Percentiles rank a stretch among this genome's conserved stretches.
Conservation (phyloP, 2,329 filamentous ascomycete species). For the Zasmidium angulare region DNA sequence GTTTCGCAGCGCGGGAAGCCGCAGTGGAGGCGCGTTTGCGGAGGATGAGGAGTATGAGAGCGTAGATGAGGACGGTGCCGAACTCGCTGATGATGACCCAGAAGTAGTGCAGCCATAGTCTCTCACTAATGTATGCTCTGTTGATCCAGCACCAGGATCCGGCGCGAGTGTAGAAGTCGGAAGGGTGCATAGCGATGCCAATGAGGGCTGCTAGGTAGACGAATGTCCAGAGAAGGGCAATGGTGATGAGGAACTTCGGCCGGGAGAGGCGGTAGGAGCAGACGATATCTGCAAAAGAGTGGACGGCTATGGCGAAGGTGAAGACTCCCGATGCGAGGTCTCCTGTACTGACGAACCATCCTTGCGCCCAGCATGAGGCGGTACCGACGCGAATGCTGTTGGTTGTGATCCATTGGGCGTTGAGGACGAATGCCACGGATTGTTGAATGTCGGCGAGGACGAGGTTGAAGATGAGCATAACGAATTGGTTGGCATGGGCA, state of each 20-base stretch:
- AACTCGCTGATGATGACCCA: conserved; percentile 60
- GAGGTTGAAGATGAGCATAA: conserved; percentile 67
- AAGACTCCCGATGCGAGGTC: conserved; percentile 66
- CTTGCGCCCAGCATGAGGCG: conserved; percentile 60
- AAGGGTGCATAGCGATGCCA: conserved; percentile 44
- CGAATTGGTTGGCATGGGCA: conserved; percentile 58
- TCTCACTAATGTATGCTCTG: conserved; percentile 50
- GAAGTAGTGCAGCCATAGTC: conserved; percentile 62
- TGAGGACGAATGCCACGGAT: conserved; percentile 62
- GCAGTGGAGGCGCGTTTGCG: conserved; percentile 35
- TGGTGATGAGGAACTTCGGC: conserved; percentile 49
- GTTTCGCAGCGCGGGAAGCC: conserved; percentile 46
- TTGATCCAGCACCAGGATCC: conserved; percentile 68
- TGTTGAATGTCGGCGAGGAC: conserved; percentile 68
- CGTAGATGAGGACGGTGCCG: conserved; percentile 51
- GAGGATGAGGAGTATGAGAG: conserved; percentile 42
- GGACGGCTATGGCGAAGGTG: conserved; percentile 62
- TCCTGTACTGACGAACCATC: conserved; percentile 65
- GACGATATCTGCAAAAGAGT: conserved; percentile 64
- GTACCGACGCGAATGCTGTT: conserved; percentile 55
- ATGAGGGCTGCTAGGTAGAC: conserved; percentile 58
- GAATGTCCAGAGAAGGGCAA: conserved; percentile 58
- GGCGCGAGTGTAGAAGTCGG: conserved; percentile 60
- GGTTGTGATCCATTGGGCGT: conserved; percentile 55
- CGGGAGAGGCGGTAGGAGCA: conserved; percentile 53